Evolutionary conservation across 495 filamentous ascomycete species (phyloP).

Genomic region (Penicillium soppii): DNA sequence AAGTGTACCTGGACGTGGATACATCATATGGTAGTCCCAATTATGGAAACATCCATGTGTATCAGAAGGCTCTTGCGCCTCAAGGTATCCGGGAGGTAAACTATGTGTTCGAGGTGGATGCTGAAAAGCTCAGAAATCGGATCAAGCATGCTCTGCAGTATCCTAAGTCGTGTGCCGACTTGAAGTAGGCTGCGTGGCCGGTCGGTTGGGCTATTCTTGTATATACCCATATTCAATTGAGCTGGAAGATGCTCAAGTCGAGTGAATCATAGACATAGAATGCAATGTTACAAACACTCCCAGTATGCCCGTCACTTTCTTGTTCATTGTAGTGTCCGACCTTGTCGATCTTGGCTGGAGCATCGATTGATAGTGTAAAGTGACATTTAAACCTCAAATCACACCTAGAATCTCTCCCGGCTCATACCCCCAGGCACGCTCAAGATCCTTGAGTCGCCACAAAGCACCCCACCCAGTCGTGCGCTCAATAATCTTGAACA

Average conservation of each 20-base stretch:
- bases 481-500: slow-evolving; percentile 37
- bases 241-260: neutral
- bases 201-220: too few relatives aligned
- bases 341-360: too few relatives aligned
- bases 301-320: too few relatives aligned
- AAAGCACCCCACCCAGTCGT: slow-evolving; percentile 39
- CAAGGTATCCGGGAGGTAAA: slow-evolving; percentile 26
- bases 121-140: slow-evolving; percentile 24
- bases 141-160: slow-evolving; percentile 31
- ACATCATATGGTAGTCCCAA: slow-evolving; percentile 35
- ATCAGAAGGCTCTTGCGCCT: slow-evolving; percentile 32
- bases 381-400: slow-evolving; percentile 14
- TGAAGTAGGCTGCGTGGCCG: neutral
- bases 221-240: neutral
- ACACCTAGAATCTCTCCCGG: slow-evolving; percentile 23
- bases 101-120: slow-evolving; percentile 35
- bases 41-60: slow-evolving; percentile 36
- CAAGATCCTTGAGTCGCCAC: slow-evolving; percentile 41
- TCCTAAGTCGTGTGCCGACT: slow-evolving; percentile 23
- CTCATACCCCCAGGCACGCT: slow-evolving; percentile 41
- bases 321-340: too few relatives aligned
- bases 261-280: too few relatives aligned
- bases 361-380: too few relatives aligned
- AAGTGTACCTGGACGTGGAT: slow-evolving; percentile 35
- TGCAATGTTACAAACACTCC: too few relatives aligned